Evolutionary conservation across 352 stramenopile species (phyloP).

Genomic region (Phytophthora colocasiae): DNA sequence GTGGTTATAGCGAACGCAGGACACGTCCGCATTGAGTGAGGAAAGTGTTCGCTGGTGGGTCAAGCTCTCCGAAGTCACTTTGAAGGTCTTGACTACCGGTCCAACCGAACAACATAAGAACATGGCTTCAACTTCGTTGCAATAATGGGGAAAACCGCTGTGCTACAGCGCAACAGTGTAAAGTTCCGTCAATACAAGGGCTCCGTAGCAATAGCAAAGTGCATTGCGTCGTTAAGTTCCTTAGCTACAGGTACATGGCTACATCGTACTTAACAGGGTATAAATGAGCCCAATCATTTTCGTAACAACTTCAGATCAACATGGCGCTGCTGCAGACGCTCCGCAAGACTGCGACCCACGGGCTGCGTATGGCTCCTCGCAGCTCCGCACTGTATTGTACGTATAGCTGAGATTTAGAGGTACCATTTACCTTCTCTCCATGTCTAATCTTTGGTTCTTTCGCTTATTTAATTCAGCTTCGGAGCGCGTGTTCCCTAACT

Average conservation of each 20-base stretch:
- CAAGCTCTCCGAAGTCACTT: conserved; percentile 61
- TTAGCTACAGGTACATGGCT: conserved; percentile 11
- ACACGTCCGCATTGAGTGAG: conserved; percentile 64
- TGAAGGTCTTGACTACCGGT: conserved; percentile 65
- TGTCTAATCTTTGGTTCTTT: conserved; percentile 16
- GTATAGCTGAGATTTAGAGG: neutral
- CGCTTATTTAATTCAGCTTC: conserved; percentile 35
- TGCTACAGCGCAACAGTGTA: too few relatives aligned
- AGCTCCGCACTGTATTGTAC: conserved; percentile 42
- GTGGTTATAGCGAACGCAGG: conserved; percentile 71
- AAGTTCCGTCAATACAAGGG: neutral
- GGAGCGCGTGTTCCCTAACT: conserved; percentile 80
- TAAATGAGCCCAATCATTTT: conserved; percentile 16
- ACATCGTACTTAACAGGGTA: conserved; percentile 26
- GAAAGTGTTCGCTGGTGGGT: conserved; percentile 48
- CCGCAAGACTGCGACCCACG: conserved; percentile 29
- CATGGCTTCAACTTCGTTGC: conserved; percentile 27
- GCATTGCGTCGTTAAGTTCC: conserved; percentile 32
- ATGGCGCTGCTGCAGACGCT: conserved; percentile 48
- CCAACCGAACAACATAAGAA: conserved; percentile 67
- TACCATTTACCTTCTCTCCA: neutral
- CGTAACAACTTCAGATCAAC: conserved; percentile 10
- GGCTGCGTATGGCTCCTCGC: conserved; percentile 24
- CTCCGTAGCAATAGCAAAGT: neutral
- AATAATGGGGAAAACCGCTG: neutral